Base-by-base conservation (phyloP, 495 filamentous ascomycete genomes). In the Aspergillus wentii region DNA sequence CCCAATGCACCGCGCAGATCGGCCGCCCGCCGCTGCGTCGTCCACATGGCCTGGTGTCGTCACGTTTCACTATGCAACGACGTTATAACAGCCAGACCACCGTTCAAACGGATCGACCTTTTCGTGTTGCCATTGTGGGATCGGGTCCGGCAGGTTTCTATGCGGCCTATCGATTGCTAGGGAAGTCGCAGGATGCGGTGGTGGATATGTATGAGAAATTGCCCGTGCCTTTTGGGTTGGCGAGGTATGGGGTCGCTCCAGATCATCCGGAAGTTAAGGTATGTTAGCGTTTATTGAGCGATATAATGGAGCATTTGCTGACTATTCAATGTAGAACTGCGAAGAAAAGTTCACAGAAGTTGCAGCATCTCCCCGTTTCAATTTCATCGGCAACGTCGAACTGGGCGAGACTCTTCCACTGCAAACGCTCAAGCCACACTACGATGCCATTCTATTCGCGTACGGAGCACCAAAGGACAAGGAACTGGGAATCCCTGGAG, bases 211-310 rank as follows among this genome's bases (percentile, higher is more conserved):
- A 94, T 58, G 92, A 98, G 62, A 79, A 85, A 16, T 64, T 96
- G 7, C 94, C 92, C 0, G 89, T 91, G 7, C 92, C 92, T 5
- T 98, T 86, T 57, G 92, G 92, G 2, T 71, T 98, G 33, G 88
- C 91, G 11, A 71, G 92, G 34, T 96, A 88, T 54, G 92, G 92
- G 10, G 92, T 98, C 33, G 94, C 92, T 8, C 92, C 92, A 6
- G 92, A 98, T 56, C 92, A 98, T 60, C 90, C 92, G 10, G 90
- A 97, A 66, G 92, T 97, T 28, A 98, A 98, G 79, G 90, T 92
- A 72, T 37, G 64, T 39, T 18, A 20, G 13, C 30, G n/a, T n/a
- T n/a, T n/a, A n/a, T n/a, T n/a, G n/a, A n/a, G 23, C 22, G 30
- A 22, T 14, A 23, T 16, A 7, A 21, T 20, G 8, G 5, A 4